Conservation (phyloP, 2,329 filamentous ascomycete species). For the Alternaria tenuissima region DNA sequence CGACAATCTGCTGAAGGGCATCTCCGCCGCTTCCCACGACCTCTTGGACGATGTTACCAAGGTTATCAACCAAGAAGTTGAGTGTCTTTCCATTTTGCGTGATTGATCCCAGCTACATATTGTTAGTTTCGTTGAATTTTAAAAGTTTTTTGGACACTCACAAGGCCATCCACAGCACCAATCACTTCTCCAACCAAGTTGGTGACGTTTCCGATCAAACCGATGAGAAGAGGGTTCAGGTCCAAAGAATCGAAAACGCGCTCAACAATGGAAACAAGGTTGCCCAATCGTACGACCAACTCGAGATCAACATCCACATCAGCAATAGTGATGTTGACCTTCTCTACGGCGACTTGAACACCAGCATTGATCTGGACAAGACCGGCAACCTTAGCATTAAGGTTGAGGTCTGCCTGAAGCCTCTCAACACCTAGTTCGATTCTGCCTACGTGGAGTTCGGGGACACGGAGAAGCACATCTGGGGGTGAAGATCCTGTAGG, state of each 20-base stretch:
- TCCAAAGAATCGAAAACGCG: constrained; percentile 67
- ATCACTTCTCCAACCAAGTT: constrained; percentile 63
- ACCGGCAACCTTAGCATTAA: constrained; percentile 67
- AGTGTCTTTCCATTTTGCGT: constrained; percentile 64
- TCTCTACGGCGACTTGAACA: constrained; percentile 56
- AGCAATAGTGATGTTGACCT: constrained; percentile 68
- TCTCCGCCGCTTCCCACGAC: constrained; percentile 58
- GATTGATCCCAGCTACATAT: constrained; percentile 60
- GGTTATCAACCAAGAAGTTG: constrained; percentile 67
- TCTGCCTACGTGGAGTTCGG: constrained; percentile 65
- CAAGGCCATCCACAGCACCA: constrained; percentile 65
- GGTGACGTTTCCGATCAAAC: constrained; percentile 63
- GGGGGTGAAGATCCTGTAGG: constrained; percentile 51
- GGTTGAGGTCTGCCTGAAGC: constrained; percentile 66
- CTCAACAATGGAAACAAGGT: constrained; percentile 69
- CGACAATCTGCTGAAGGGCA: constrained; percentile 62
- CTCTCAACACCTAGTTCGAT: constrained; percentile 70
- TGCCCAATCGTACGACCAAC: constrained; percentile 66
- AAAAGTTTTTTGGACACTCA: constrained; percentile 10
- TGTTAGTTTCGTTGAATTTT: constrained; percentile 2
- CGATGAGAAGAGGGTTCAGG: constrained; percentile 68
- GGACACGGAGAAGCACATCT: constrained; percentile 67
- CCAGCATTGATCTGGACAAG: constrained; percentile 64
- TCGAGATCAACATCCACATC: constrained; percentile 68
- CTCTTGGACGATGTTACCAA: constrained; percentile 70